Conservation (phyloP, 345 rosid genomes). For the Clausena lansium region DNA sequence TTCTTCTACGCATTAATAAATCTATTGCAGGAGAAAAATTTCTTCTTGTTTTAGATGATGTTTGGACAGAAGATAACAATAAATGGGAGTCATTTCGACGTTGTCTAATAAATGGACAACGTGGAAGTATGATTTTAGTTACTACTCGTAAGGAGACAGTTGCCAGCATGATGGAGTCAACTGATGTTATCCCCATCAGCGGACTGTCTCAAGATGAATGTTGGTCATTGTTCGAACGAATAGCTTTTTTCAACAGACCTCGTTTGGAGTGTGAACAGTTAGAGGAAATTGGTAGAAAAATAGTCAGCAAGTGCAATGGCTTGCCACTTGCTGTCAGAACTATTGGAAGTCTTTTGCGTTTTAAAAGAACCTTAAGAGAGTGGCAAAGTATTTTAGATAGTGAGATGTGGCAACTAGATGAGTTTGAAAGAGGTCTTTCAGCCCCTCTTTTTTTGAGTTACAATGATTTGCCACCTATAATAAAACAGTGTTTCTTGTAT, state of each 20-base stretch:
- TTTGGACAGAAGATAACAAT: neutral
- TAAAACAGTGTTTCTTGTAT: neutral
- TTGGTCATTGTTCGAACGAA: neutral
- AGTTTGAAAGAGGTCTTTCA: neutral
- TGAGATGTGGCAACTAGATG: neutral
- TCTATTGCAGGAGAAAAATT: neutral
- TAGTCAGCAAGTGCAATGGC: neutral
- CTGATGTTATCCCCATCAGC: neutral
- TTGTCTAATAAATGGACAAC: neutral
- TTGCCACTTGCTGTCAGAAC: neutral
- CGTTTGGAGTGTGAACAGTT: neutral
- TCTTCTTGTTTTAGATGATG: neutral
- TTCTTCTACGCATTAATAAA: neutral
- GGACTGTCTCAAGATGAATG: neutral
- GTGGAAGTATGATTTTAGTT: neutral
- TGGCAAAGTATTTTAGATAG: neutral
- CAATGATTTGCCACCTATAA: neutral
- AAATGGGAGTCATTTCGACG: neutral
- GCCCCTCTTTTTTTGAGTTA: neutral
- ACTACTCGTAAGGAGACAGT: conserved; percentile 1
- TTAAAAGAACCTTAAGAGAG: neutral
- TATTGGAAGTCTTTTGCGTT: neutral
- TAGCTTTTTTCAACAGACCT: neutral
- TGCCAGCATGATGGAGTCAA: neutral
- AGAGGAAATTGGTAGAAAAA: neutral